Evolutionary conservation across 2,329 filamentous ascomycete species (phyloP).

Genomic region (Aspergillus udagawae): DNA sequence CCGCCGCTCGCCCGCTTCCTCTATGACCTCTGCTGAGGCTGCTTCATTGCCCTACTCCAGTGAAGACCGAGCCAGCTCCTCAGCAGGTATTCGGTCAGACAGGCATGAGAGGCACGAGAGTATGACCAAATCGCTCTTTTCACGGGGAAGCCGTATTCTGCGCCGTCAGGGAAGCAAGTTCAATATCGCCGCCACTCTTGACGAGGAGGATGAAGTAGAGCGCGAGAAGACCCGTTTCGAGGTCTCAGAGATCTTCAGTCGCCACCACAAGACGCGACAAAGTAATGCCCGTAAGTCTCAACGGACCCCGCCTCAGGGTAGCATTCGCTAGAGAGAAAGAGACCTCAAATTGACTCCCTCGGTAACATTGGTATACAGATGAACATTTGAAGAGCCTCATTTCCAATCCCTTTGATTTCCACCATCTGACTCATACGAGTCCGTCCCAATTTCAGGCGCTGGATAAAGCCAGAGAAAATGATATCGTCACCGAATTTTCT

Average conservation of each 20-base stretch:
- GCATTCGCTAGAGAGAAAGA: background rate
- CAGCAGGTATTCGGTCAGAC: slow-evolving; percentile 25
- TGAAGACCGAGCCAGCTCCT: slow-evolving; percentile 29
- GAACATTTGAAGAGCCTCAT: slow-evolving; percentile 48
- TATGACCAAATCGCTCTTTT: slow-evolving; percentile 38
- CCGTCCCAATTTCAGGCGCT: slow-evolving; percentile 52
- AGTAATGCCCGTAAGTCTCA: slow-evolving; percentile 33
- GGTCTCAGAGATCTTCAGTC: slow-evolving; percentile 30
- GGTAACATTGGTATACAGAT: slow-evolving; percentile 21
- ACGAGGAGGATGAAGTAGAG: slow-evolving; percentile 38
- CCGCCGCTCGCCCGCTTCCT: slow-evolving; percentile 44
- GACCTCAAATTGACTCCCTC: background rate
- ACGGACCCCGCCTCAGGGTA: background rate
- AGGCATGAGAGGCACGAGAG: slow-evolving; percentile 35
- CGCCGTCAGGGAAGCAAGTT: slow-evolving; percentile 46
- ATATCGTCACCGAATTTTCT: slow-evolving; percentile 52
- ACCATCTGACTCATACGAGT: slow-evolving; percentile 59
- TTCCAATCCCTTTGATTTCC: slow-evolving; percentile 61
- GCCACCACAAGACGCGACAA: slow-evolving; percentile 29
- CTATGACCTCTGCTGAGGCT: slow-evolving; percentile 35
- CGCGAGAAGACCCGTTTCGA: slow-evolving; percentile 31
- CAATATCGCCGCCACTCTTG: slow-evolving; percentile 38
- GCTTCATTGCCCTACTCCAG: slow-evolving; percentile 26
- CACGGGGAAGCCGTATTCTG: slow-evolving; percentile 44
- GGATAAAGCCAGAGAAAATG: slow-evolving; percentile 48